These are phyloP conservation scores for Alternaria triticimaculans DNA, from an alignment of 2,329 filamentous ascomycete species.

Conservation along the genomic window DNA sequence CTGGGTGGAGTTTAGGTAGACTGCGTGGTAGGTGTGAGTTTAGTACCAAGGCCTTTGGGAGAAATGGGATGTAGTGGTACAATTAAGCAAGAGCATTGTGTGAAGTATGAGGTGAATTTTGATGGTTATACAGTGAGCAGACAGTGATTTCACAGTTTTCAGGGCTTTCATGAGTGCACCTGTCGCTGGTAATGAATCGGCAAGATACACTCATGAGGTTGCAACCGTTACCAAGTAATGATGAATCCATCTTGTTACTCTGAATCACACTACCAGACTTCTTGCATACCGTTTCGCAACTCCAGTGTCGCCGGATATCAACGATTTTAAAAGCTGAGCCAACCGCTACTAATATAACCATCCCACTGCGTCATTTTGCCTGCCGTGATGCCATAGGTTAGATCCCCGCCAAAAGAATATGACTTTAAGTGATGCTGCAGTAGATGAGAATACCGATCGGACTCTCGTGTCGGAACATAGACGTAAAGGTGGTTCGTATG, in stretches of 20 bases:
- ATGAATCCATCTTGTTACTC: not conserved
- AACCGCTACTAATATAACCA: not conserved
- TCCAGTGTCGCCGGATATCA: not conserved
- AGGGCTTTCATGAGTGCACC: not conserved
- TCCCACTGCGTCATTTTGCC: not conserved
- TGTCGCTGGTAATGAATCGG: not conserved
- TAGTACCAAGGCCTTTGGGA: not conserved
- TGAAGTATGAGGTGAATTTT: not conserved
- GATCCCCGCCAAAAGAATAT: not conserved
- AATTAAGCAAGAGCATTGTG: not conserved
- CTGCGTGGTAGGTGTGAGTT: not conserved
- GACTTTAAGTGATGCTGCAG: not conserved
- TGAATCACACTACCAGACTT: not conserved
- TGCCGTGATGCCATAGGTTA: not conserved
- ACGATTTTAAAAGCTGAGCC: not conserved
- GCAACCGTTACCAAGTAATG: not conserved
- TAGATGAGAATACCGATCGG: fast-evolving
- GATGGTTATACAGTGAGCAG: not conserved
- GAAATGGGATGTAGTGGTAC: not conserved
- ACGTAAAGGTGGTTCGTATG: not conserved
- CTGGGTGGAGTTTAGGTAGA: not conserved
- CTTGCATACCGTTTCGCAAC: not conserved
- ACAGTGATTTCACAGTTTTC: not conserved
- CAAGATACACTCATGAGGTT: not conserved
- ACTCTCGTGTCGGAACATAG: not conserved